Evolutionary conservation across 805 yeast genomes (phyloP), one percentile per base, ranked within the genome.

Genomic region (Sugiyamaella mastotermitis): DNA sequence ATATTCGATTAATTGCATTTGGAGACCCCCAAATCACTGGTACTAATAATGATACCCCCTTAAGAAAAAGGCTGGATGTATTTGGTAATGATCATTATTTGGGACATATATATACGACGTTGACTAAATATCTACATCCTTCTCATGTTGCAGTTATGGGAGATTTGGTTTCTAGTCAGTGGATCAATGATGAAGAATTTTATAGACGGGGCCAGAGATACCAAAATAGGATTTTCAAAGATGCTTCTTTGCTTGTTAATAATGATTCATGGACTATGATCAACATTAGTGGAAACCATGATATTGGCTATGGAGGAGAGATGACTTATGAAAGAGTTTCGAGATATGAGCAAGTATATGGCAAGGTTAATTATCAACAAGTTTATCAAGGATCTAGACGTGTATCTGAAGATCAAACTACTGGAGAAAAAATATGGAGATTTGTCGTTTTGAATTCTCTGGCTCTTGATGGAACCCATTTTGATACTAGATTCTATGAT

Each of bases 21-120:
- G 98, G 97, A 5, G 98, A 92, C 55, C 98, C 98, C 0, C 98
- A 92, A 64, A 88, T 92, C 58, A 83, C 90, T 45, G 98, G 98
- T 2, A 75, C 79, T 49, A 78, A 85, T 82, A 74, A 72, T 5
- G 64, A 68, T 18, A 81, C 95, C 1, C 74, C 80, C 10, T 77
- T 79, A 52, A 66, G 84, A 41, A 81, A 83, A 43, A 61, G 85
- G 36, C 63, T 92, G 18, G 98, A 92, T 55, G 82, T 83, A 39
- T 81, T 61, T 53, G 98, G 96, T 2, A 92, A 92, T 62, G 98
- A 92, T 62, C 72, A 76, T 49, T 92, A 80, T 54, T 63, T 92
- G 43, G 94, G 95, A 1, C 97, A 88, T 52, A 80, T 90, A 17
- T 86, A 80, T 57, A 51, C 60, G 3, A 71, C 74, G 4, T 78